Base-by-base conservation (phyloP, 805 yeast species). In the Ogataea angusta region DNA sequence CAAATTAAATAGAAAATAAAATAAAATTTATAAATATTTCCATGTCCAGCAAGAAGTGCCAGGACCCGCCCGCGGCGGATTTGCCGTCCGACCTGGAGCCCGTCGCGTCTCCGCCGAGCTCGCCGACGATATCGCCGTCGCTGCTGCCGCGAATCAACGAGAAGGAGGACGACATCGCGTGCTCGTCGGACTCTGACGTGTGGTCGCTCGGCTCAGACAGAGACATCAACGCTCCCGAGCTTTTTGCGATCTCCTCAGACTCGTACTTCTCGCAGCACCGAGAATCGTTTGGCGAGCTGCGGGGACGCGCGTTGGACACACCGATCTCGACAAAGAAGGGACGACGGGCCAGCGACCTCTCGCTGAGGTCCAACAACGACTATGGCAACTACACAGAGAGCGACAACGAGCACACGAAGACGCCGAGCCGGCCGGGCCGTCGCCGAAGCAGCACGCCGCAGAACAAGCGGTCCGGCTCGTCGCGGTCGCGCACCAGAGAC, bases 261-360 rank as follows among this genome's bases (percentile, higher is more conserved):
- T 60, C 65, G 7, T 62, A 62, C 29, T 62, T 55, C 39, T 59
- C 64, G 16, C 62, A 57, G 34, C 60, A 62, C 27, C 38, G 66
- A 35, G 61, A 51, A 16, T 51, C 57, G 1, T 49, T 52, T 36
- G 52, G 52, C 12, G 60, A 52, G 34, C 35, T 45, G 18, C 33
- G 55, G 10, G 59, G 58, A 4, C 49, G 54, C 15, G 49, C 37
- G 17, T 27, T 50, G 8, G 54, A 47, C 10, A 46, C 47, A 12
- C 38, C 50, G 7, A n/a, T 34, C 10, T 21, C 34, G 13, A 24
- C 36, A 29, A 27, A 33, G 19, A 51, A 51, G 15, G 41, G 36
- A 10, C 46, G 62, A 36, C 48, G 63, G 9, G 29, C 38, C 7
- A 59, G 64, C 46, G 62, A 59, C 47, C 48, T 48, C 7, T 59